Conservation (phyloP, 2,329 filamentous ascomycete genomes). For the Aureobasidium namibiae region DNA sequence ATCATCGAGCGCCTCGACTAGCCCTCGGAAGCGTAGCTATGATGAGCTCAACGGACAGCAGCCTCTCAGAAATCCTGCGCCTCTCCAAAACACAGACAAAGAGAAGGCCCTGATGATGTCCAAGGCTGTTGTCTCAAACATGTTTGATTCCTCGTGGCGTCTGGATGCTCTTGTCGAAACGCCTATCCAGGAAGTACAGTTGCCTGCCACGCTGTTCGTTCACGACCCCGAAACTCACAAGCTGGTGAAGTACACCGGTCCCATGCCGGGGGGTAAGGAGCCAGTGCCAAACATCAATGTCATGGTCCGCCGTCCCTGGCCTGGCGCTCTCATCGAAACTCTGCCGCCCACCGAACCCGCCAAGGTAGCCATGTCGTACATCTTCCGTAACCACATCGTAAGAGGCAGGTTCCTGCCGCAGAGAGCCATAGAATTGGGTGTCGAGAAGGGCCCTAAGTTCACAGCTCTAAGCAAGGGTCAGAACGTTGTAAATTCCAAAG, state of each 20-base stretch:
- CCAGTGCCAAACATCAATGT: slow-evolving; percentile 57
- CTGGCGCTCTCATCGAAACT: slow-evolving; percentile 51
- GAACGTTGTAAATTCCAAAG: slow-evolving; percentile 55
- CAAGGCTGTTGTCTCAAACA: slow-evolving; percentile 58
- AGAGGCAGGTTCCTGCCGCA: slow-evolving; percentile 71
- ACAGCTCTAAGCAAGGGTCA: slow-evolving; percentile 54
- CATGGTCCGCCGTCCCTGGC: slow-evolving; percentile 70
- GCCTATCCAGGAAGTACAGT: slow-evolving; percentile 55
- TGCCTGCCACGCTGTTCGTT: slow-evolving; percentile 64
- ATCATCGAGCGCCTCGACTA: slow-evolving; percentile 13
- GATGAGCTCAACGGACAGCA: slow-evolving; percentile 27
- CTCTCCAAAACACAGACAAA: slow-evolving; percentile 28
- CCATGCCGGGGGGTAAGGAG: slow-evolving; percentile 46
- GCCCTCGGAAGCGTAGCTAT: slow-evolving; percentile 28
- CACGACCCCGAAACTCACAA: slow-evolving; percentile 53
- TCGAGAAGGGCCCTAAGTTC: slow-evolving; percentile 53
- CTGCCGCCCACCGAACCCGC: slow-evolving; percentile 63
- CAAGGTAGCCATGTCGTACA: slow-evolving; percentile 70
- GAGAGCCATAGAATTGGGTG: slow-evolving; percentile 56
- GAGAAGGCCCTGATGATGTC: slow-evolving; percentile 34
- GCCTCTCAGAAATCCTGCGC: slow-evolving; percentile 16
- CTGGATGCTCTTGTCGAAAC: slow-evolving; percentile 62
- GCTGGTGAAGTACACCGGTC: slow-evolving; percentile 62
- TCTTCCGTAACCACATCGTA: slow-evolving; percentile 66
- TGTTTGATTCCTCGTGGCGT: slow-evolving; percentile 73